A percentile compares a stretch with the other conserved stretches of the same genome.
These are phyloP conservation scores for Saccharomyces jurei DNA, from an alignment of 805 yeast genomes.

Conservation along the genomic window DNA sequence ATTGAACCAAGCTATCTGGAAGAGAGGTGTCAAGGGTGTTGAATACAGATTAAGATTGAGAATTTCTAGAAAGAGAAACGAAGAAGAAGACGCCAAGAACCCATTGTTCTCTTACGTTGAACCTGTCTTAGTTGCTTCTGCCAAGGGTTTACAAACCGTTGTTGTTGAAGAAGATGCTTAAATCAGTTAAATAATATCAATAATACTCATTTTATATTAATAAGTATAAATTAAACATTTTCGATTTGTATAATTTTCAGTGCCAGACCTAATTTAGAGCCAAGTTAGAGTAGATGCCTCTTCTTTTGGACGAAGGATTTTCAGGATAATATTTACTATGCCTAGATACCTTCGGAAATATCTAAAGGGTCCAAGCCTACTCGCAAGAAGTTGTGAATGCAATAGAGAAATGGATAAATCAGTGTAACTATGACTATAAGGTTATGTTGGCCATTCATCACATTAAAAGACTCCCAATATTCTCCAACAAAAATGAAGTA, in stretches of 20 bases:
- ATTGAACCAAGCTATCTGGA: slow-evolving; percentile 97
- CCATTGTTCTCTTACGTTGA: slow-evolving; percentile 96
- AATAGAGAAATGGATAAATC: slow-evolving; percentile 5
- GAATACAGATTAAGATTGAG: slow-evolving; percentile 97
- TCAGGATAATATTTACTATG: neutral
- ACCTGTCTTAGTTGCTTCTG: slow-evolving; percentile 88
- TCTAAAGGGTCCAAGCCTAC: neutral
- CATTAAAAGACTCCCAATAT: slow-evolving; percentile 41
- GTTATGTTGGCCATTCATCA: slow-evolving; percentile 49
- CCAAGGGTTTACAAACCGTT: slow-evolving; percentile 96
- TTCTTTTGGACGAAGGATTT: too few species aligned
- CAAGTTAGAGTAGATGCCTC: too few species aligned
- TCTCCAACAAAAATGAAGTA: slow-evolving; percentile 1
- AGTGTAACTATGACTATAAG: slow-evolving; percentile 48
- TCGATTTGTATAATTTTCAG: slow-evolving; percentile 1
- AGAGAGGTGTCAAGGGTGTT: slow-evolving; percentile 99
- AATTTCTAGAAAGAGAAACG: slow-evolving; percentile 99
- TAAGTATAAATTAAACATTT: slow-evolving; percentile 1
- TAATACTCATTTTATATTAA: slow-evolving; percentile 1
- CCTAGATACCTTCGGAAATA: neutral
- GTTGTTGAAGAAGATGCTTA: slow-evolving; percentile 78
- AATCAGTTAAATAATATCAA: slow-evolving; percentile 24
- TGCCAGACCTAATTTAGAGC: neutral
- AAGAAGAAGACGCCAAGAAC: slow-evolving; percentile 98
- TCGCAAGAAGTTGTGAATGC: neutral